These are phyloP conservation scores for Starmerella riodocensis DNA, from an alignment of 805 yeast genomes.

Conservation along the genomic window DNA sequence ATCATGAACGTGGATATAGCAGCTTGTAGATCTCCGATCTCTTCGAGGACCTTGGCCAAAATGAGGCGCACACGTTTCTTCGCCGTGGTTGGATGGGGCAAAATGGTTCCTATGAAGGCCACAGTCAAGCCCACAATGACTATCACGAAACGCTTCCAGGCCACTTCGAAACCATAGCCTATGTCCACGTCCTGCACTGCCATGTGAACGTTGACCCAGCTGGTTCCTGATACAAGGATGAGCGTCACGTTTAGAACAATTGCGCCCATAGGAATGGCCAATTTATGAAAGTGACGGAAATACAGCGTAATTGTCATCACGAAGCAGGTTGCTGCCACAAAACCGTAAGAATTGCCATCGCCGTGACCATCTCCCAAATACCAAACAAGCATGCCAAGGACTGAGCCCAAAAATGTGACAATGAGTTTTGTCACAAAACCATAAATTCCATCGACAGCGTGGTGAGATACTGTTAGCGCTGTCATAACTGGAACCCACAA, in stretches of 20 bases:
- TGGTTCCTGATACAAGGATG: conserved; percentile 22
- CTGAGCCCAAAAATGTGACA: conserved; percentile 23
- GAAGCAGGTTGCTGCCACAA: conserved; percentile 20
- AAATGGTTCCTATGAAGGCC: conserved; percentile 23
- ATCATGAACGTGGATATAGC: conserved; percentile 22
- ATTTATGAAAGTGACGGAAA: conserved; percentile 24
- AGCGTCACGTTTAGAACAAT: conserved; percentile 22
- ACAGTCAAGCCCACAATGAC: conserved; percentile 23
- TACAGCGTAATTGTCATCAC: conserved; percentile 17
- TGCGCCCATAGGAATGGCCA: conserved; percentile 23
- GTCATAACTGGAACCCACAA: conserved; percentile 26
- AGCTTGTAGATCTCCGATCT: conserved; percentile 23
- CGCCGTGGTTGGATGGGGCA: conserved; percentile 27
- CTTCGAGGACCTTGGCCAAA: conserved; percentile 17
- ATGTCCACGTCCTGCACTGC: conserved; percentile 9
- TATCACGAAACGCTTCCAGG: conserved; percentile 26
- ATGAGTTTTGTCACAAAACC: conserved; percentile 18
- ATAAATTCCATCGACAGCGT: conserved; percentile 26
- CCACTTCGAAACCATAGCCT: conserved; percentile 23
- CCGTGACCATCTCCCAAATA: conserved; percentile 26
- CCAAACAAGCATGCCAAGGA: conserved; percentile 26
- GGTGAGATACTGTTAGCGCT: conserved; percentile 21
- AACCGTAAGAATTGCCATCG: conserved; percentile 25
- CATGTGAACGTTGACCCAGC: conserved; percentile 21
- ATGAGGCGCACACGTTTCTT: conserved; percentile 21